These are phyloP conservation scores for Actinomucor elegans DNA, from an alignment of 371 early-diverging fungal species.

Conservation along the genomic window DNA sequence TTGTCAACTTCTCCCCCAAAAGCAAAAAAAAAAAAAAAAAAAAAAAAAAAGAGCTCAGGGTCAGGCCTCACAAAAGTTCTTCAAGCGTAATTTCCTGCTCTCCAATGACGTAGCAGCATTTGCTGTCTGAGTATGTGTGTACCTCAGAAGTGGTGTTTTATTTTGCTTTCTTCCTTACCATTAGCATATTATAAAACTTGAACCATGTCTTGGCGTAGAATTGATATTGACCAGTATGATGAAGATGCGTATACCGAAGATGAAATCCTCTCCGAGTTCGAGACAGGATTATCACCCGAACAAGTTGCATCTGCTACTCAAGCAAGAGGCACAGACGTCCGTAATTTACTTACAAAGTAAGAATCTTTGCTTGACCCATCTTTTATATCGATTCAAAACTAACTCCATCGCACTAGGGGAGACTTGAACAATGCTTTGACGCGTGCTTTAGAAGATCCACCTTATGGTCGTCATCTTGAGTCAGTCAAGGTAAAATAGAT, in stretches of 20 bases:
- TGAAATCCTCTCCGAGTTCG: slow-evolving; percentile 48
- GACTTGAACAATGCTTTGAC: slow-evolving; percentile 66
- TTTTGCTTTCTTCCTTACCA: too few species aligned
- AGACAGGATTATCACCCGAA: slow-evolving; percentile 39
- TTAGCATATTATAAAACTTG: too few species aligned
- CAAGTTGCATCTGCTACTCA: slow-evolving; percentile 60
- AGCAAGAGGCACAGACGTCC: slow-evolving; percentile 62
- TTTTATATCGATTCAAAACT: too few species aligned
- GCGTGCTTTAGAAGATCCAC: slow-evolving; percentile 78
- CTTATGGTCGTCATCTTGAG: slow-evolving; percentile 73
- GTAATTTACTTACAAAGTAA: slow-evolving; percentile 53
- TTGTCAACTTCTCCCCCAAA: too few species aligned
- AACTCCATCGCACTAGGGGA: slow-evolving; percentile 49
- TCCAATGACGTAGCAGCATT: too few species aligned
- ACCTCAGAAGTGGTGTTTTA: too few species aligned
- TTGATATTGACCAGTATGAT: slow-evolving; percentile 82
- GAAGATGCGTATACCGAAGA: slow-evolving; percentile 76
- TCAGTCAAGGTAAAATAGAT: slow-evolving; percentile 64
- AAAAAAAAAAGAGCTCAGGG: too few species aligned
- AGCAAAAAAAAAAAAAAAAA: too few species aligned
- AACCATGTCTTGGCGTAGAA: slow-evolving; percentile 72
- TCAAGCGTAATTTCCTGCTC: neutral
- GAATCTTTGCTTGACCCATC: too few species aligned
- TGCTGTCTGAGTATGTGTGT: too few species aligned
- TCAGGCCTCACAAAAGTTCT: too few species aligned